Evolutionary conservation across 352 stramenopile genomes (phyloP).

Genomic region (Phytophthora kernoviae): DNA sequence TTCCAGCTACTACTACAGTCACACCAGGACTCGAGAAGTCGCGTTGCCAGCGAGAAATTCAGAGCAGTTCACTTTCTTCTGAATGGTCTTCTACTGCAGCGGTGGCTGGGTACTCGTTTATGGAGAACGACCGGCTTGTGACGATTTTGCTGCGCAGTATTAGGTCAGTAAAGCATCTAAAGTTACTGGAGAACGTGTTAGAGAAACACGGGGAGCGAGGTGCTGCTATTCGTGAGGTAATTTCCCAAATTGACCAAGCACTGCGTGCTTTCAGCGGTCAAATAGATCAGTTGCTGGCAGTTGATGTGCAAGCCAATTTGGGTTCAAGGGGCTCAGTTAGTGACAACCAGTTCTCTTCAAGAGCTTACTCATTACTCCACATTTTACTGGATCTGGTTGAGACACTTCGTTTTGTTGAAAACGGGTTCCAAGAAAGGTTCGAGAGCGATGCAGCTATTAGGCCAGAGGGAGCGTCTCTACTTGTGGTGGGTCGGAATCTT

Average conservation of each 20-base stretch:
- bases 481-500: slow-evolving; percentile 37
- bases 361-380: slow-evolving; percentile 16
- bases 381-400: slow-evolving; percentile 37
- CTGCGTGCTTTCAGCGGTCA: slow-evolving; percentile 35
- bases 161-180: slow-evolving; percentile 53
- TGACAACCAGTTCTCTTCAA: slow-evolving; percentile 4
- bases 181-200: slow-evolving; percentile 53
- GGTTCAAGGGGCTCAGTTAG: neutral
- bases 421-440: neutral
- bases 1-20: neutral
- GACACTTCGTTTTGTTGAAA: slow-evolving; percentile 17
- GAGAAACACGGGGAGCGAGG: slow-evolving; percentile 52
- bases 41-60: slow-evolving; percentile 6
- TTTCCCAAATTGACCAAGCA: slow-evolving; percentile 39
- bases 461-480: slow-evolving; percentile 17
- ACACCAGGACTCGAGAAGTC: neutral
- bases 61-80: slow-evolving; percentile 1
- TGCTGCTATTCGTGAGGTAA: slow-evolving; percentile 31
- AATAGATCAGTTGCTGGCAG: slow-evolving; percentile 15
- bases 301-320: neutral
- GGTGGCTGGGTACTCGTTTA: slow-evolving; percentile 45
- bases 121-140: slow-evolving; percentile 79
- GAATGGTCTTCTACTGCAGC: slow-evolving; percentile 5
- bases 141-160: slow-evolving; percentile 78
- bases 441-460: neutral